A percentile compares a stretch with the other conserved stretches of the same genome.
These are phyloP conservation scores for Amanita subjunquillea DNA, from an alignment of 768 basidiomycete species.

Conservation along the genomic window DNA sequence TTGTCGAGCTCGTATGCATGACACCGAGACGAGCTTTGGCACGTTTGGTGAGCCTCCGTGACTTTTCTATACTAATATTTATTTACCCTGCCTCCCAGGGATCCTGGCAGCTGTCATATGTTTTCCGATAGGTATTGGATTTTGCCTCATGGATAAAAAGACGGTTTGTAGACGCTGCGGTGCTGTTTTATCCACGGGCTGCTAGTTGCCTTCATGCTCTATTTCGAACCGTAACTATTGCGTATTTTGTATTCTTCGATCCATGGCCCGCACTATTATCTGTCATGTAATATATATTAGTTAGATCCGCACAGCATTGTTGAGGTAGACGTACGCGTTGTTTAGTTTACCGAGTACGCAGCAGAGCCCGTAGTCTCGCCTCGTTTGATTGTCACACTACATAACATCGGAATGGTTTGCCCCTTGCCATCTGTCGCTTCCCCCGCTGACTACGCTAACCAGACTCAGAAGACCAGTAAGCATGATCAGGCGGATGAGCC, in stretches of 20 bases:
- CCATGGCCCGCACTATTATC: conserved; percentile 75
- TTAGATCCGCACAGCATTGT: too few relatives aligned
- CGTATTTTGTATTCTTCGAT: conserved; percentile 15
- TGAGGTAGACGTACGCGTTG: too few relatives aligned
- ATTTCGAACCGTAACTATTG: conserved; percentile 13
- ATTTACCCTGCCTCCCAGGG: conserved; percentile 28
- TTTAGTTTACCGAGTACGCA: background rate
- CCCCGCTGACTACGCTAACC: background rate
- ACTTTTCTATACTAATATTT: background rate
- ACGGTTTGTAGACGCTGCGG: conserved; percentile 56
- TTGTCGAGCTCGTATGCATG: conserved; percentile 65
- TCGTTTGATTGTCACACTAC: too few relatives aligned
- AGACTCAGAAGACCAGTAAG: background rate
- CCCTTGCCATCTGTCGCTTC: background rate
- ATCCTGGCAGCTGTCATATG: conserved; percentile 75
- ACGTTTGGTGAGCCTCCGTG: conserved; percentile 43
- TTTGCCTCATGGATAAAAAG: conserved; percentile 66
- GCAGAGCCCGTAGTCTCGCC: background rate
- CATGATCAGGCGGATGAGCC: background rate
- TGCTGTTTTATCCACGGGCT: conserved; percentile 28
- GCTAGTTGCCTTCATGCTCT: conserved; percentile 16
- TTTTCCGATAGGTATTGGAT: conserved; percentile 77
- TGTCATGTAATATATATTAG: conserved; percentile 54
- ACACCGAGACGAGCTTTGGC: conserved; percentile 53
- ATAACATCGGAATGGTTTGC: background rate